Base-by-base conservation (phyloP, 2,329 filamentous ascomycete species). In the Neofusicoccum parvum region DNA sequence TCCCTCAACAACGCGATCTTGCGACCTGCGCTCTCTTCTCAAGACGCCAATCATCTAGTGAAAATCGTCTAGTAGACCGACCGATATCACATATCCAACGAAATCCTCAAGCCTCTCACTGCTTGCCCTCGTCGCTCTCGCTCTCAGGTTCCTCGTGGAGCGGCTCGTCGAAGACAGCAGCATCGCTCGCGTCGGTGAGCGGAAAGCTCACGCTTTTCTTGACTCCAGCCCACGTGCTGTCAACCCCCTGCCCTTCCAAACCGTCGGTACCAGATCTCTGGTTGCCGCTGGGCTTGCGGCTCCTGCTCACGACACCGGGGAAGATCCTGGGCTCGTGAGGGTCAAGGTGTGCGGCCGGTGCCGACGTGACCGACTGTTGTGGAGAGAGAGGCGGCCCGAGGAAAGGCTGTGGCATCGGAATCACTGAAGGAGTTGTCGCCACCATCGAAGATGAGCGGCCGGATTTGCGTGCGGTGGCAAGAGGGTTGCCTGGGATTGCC, bases 241-340 rank as follows among this genome's bases (percentile, higher is more conserved):
- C 59, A 10, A 17, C 12, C 4, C 43, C 59, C 14, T 27, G 23
- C 3, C 37, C 32, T 5, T 51, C 53, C 34, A 45, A 9, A n/a
- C 7, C 27, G 6, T 62, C 59, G 14, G 43, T 14, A 2, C 27
- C 45, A 10, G 51, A 32, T 48, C 45, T 37, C 23, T 41, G 63
- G 5, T 63, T 50, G 15, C 68, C 63, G 64, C 72, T 74, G 53
- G 75, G 75, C 48, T 78, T 74, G 20, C 80, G 72, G 41, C 77
- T 74, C 59, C 80, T 78, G 60, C 79, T 81, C 11, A 92, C 84
- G 37, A 93, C 84, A 0, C 90, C 90, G 0, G 91, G 91, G 69
- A 92, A 91, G 68, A 92, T 87, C 68, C 83, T 85, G 11, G 90
- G 90, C 74, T 92, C 90, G 56, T 80, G 83, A 3, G 84, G 86